A percentile compares a stretch with the other conserved stretches of the same genome.
Evolutionary conservation across 352 stramenopile genomes (phyloP).

Genomic region (Pythium coloratum): DNA sequence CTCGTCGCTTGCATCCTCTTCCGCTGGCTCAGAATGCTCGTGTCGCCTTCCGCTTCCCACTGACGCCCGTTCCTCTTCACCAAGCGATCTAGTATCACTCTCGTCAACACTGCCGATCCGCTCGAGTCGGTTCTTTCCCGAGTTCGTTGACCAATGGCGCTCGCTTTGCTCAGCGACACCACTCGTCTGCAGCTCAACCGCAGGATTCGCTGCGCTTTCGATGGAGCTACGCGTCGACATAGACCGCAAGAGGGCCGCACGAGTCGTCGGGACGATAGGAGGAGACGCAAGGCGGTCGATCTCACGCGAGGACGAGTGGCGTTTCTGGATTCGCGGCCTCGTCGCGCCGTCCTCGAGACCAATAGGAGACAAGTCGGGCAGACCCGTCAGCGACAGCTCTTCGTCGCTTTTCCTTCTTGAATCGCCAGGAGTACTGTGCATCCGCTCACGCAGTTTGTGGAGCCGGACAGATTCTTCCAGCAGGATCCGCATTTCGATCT

Average conservation of each 20-base stretch:
- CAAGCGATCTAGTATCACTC: background rate
- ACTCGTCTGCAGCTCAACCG: background rate
- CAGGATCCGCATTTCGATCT: constrained; percentile 82
- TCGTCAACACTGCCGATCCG: background rate
- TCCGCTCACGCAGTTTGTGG: constrained; percentile 36
- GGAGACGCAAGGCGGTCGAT: constrained; percentile 11
- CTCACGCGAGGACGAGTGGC: constrained; percentile 34
- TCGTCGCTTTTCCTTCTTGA: constrained; percentile 26
- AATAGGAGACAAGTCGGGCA: constrained; percentile 50
- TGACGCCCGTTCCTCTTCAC: background rate
- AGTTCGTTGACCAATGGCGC: background rate
- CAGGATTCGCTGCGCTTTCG: background rate
- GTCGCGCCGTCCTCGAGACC: background rate
- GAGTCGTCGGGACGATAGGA: background rate
- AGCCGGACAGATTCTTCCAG: constrained; percentile 63
- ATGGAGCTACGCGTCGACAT: constrained; percentile 35
- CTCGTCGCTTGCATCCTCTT: constrained; percentile 13
- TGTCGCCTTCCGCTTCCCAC: background rate
- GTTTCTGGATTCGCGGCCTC: constrained; percentile 35
- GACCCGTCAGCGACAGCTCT: constrained; percentile 56
- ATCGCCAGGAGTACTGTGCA: constrained; percentile 14
- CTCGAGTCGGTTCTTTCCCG: background rate
- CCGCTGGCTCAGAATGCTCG: background rate
- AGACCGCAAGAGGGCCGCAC: constrained; percentile 33
- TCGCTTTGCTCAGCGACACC: background rate